Base-by-base conservation (phyloP, 1,139 yeast genomes). In the Hyphopichia fennica region DNA sequence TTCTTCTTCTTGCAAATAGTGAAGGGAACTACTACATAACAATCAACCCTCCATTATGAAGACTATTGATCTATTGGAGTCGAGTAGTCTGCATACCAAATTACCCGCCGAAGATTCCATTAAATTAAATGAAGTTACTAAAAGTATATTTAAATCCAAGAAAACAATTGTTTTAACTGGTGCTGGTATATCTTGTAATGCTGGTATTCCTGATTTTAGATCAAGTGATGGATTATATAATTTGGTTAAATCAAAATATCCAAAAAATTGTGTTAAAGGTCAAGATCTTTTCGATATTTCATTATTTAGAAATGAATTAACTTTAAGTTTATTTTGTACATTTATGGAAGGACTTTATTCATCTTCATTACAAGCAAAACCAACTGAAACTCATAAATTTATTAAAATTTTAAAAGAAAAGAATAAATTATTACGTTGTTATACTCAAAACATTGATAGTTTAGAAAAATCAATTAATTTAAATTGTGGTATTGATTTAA, bases 181-280 rank as follows among this genome's bases (percentile, higher is more conserved):
- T 8, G 98, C 98, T 1, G 98, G 98, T 1, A 88, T 91, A 45
- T 88, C 96, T 20, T 89, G 97, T 60, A 89, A 87, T 60, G 97
- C 98, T 1, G 98, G 98, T 0, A 91, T 91, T 42, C 98, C 98
- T 1, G 98, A 91, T 61, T 91, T 91, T 62, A 75, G 98, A 45
- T 87, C 96, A 2, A 71, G 82, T 15, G 82, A 85, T 50, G 98
- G 98, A 2, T 73, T 91, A 19, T 91, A 91, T 66, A 82, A 85
- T 48, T 62, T 82, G 65, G 90, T 84, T 16, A 86, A 84, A 54
- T 67, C 69, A 15, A 79, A 81, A 51, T 78, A 78, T 54, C 88
- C 89, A 2, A 75, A 77, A 41, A 69, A 79, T 7, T 74, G 82
- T 6, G 80, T 84, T 34, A 81, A 79, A 51, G 98, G 99, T 4